A percentile compares a stretch with the other conserved stretches of the same genome.
These are phyloP conservation scores for Ganoderma sinense DNA, from an alignment of 1,284 basidiomycete species.

Conservation along the genomic window DNA sequence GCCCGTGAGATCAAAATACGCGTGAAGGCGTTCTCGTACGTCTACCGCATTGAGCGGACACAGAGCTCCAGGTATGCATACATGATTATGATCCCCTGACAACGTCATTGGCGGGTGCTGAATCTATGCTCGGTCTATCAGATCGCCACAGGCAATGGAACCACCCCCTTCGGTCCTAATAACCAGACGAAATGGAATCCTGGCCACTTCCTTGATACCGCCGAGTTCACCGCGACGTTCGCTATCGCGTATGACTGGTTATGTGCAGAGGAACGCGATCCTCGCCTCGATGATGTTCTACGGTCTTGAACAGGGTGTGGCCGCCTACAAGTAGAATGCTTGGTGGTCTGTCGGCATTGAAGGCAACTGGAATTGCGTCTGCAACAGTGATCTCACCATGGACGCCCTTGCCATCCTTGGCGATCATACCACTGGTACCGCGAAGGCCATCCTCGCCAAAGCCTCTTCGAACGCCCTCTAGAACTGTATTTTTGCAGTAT, in stretches of 20 bases:
- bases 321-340: constrained; percentile 51
- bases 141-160: constrained; percentile 74
- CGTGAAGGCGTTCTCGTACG: constrained; percentile 94
- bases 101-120: constrained; percentile 8
- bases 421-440: constrained; percentile 84
- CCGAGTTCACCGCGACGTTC: constrained; percentile 88
- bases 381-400: constrained; percentile 91
- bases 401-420: constrained; percentile 91
- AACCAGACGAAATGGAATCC: constrained; percentile 80
- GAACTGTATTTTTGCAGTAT: constrained; percentile 78
- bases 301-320: constrained; percentile 75
- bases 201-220: constrained; percentile 93
- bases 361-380: constrained; percentile 99
- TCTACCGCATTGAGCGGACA: constrained; percentile 84
- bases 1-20: constrained; percentile 91
- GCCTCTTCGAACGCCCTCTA: constrained; percentile 79
- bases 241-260: constrained; percentile 97
- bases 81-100: constrained; percentile 15
- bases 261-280: constrained; percentile 83
- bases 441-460: constrained; percentile 70
- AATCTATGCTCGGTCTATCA: constrained; percentile 33
- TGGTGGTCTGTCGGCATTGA: constrained; percentile 68
- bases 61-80: constrained; percentile 76
- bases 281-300: constrained; percentile 80
- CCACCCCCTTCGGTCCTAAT: constrained; percentile 69